A percentile compares a stretch with the other conserved stretches of the same genome.
Evolutionary conservation across 345 rosid genomes (phyloP).

Genomic region (Orychophragmus violaceus): DNA sequence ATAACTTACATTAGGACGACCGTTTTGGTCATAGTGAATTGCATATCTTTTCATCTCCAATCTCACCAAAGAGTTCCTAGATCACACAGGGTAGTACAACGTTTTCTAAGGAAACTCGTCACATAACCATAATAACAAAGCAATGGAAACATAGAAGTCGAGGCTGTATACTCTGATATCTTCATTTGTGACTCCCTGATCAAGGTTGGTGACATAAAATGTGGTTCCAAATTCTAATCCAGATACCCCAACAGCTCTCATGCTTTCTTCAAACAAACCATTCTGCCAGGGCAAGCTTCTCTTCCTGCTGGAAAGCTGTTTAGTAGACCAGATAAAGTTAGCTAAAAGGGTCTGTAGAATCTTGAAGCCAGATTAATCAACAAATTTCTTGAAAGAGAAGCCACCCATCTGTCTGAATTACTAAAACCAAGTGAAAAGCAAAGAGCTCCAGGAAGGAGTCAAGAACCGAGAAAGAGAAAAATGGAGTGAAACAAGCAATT

Average conservation of each 20-base stretch:
- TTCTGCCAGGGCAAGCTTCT: constrained; percentile 82
- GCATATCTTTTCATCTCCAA: constrained; percentile 88
- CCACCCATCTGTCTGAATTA: no score
- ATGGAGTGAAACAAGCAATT: constrained; percentile 19
- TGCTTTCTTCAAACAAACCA: constrained; percentile 89
- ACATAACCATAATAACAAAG: background rate
- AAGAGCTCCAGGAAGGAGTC: constrained; percentile 37
- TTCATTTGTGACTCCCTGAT: constrained; percentile 75
- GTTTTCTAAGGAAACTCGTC: constrained; percentile 2
- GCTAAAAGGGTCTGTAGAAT: constrained; percentile 42
- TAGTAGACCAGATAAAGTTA: constrained; percentile 51
- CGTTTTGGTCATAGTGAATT: constrained; percentile 73
- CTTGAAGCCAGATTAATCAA: constrained; percentile 40
- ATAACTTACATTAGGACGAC: constrained; percentile 73
- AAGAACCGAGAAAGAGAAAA: constrained; percentile 39
- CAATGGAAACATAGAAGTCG: constrained; percentile 23
- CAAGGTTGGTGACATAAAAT: constrained; percentile 82
- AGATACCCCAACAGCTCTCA: constrained; percentile 84
- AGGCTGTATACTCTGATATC: constrained; percentile 85
- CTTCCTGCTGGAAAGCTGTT: constrained; percentile 60
- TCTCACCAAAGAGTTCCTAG: constrained; percentile 87
- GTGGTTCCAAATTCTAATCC: constrained; percentile 80
- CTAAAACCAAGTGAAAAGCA: no score
- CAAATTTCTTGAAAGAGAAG: no score
- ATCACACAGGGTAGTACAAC: background rate